Base-by-base conservation (phyloP, 345 rosid genomes). In the Tarenaya hassleriana region DNA sequence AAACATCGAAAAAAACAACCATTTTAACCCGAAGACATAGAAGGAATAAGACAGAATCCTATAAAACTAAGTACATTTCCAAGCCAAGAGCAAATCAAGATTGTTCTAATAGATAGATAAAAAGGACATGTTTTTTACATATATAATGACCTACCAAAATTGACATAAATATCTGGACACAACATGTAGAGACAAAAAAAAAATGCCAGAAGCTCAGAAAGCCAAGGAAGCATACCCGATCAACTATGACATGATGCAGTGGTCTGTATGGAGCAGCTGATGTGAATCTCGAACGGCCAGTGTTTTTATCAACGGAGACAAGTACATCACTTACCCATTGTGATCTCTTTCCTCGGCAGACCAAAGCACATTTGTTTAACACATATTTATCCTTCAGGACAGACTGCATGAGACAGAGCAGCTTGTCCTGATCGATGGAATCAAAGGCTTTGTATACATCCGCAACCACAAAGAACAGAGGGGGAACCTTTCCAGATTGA, bases 381-480 rank as follows among this genome's bases (percentile, higher is more conserved):
- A 34, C 18, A 73, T 83, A 86, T 43, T 76, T 73, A 56, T 79
- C 66, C 57, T 21, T 24, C 45, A 83, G 50, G 59, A 86, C 70
- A 64, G 74, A 73, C 44, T 74, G 61, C 70, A 81, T 57, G 19
- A 84, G 70, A 34, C 50, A 14, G 44, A 86, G 77, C 66, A 90
- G 68, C 69, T 77, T 80, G 56, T 71, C 77, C 56, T 86, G 96
- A 67, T 81, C 56, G 46, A 86, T 43, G 6, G 96, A 83, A 70
- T 90, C 97, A 69, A 79, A 90, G 34, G 96, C 97, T 67, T 82
- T 86, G 18, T 59, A 71, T 47, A 90, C 97, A 75, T 90, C 97
- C 55, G 83, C 77, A 55, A 75, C 80, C 51, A 90, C 84, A 58
- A 82, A 42, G 64, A 68, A 86, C 54, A 82, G 51, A 39, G 55